Evolutionary conservation across 2,329 filamentous ascomycete genomes (phyloP).

Genomic region (Talaromyces sp.): DNA sequence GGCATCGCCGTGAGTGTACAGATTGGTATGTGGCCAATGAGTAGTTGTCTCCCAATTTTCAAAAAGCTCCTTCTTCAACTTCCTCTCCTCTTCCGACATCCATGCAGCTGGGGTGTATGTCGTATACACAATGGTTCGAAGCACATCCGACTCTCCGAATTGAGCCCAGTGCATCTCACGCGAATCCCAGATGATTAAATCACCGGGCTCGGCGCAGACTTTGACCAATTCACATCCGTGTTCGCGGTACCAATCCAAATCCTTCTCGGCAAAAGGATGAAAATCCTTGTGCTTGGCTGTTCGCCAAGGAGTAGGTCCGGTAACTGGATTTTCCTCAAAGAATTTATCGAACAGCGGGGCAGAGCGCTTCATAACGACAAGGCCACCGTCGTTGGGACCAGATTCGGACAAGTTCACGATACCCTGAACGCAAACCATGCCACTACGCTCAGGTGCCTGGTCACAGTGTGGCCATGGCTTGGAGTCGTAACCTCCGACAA

Average conservation of each 20-base stretch:
- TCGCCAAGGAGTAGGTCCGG: not conserved
- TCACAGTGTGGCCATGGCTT: conserved; percentile 10
- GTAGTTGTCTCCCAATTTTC: conserved; percentile 19
- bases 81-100: not conserved
- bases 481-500: conserved; percentile 19
- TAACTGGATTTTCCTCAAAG: not conserved
- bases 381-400: conserved; percentile 7
- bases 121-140: conserved; percentile 22
- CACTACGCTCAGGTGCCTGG: conserved; percentile 1
- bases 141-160: conserved; percentile 17
- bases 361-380: not conserved
- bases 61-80: conserved; percentile 19
- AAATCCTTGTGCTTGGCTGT: not conserved
- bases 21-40: conserved; percentile 24
- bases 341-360: not conserved
- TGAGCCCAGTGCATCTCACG: conserved; percentile 21
- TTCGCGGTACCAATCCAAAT: conserved; percentile 15
- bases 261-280: not conserved
- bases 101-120: conserved; percentile 17
- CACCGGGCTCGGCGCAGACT: conserved; percentile 21
- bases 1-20: conserved; percentile 18
- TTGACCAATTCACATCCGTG: conserved; percentile 22
- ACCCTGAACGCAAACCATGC: conserved; percentile 20
- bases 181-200: conserved; percentile 24
- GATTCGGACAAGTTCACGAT: conserved; percentile 20